Percentiles rank a stretch among this genome's conserved stretches.
phyloP scores from a whole-genome alignment of 192 early-diverging fungal species.

The Coemansia aciculifera region DNA sequence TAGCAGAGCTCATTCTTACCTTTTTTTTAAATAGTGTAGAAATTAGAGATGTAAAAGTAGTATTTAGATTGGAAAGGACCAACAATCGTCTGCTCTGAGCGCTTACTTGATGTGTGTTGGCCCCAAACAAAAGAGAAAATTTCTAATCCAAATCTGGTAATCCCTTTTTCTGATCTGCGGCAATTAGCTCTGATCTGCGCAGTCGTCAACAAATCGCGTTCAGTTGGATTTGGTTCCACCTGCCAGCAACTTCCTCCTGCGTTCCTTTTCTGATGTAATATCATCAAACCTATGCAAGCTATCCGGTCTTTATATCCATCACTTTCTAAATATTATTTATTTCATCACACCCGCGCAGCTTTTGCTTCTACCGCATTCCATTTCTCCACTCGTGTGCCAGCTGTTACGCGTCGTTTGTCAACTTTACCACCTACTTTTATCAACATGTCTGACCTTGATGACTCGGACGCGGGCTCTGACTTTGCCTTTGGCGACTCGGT shows the following conservation, averaged over 20 bases:
- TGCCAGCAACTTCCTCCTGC: neutral
- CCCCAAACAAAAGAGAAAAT: neutral
- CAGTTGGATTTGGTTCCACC: neutral
- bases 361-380: neutral
- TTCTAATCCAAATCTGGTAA: neutral
- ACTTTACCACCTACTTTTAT: no score
- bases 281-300: neutral
- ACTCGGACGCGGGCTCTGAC: conserved; percentile 46
- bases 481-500: conserved; percentile 29
- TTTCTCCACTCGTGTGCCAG: neutral
- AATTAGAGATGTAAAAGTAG: neutral
- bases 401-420: neutral
- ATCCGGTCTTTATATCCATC: conserved; percentile 7
- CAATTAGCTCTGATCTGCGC: neutral
- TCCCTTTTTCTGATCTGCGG: neutral
- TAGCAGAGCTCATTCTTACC: conserved; percentile 25
- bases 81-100: no score
- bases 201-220: neutral
- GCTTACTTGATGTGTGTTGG: no score
- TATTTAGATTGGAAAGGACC: no score
- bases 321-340: conserved; percentile 11
- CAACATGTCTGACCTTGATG: conserved; percentile 46
- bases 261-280: neutral
- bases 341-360: neutral
- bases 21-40: neutral